Evolutionary conservation across 257 asterid genomes (phyloP).

Genomic region (Nicotiana sylvestris): DNA sequence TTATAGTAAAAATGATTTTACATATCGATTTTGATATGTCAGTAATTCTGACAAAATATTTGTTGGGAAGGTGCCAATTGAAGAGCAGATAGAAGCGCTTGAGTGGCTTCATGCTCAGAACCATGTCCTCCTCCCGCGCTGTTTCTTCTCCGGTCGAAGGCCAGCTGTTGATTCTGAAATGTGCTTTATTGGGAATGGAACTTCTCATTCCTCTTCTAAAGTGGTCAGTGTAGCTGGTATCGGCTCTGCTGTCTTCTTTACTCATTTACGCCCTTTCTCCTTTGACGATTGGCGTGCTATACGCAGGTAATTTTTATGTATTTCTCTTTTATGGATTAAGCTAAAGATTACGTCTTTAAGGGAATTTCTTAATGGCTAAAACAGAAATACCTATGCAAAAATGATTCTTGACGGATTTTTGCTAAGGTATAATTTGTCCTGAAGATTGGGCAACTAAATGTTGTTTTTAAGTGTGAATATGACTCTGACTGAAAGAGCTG

Average conservation of each 20-base stretch:
- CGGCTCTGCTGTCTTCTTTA: slow-evolving; percentile 90
- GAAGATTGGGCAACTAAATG: no score
- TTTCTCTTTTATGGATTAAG: background rate
- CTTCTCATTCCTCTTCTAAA: slow-evolving; percentile 26
- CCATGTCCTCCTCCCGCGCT: slow-evolving; percentile 60
- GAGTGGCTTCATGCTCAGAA: slow-evolving; percentile 85
- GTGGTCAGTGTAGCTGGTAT: slow-evolving; percentile 83
- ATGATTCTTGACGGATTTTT: no score
- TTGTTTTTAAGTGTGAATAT: no score
- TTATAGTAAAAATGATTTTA: no score
- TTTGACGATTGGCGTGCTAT: slow-evolving; percentile 76
- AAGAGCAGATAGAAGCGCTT: slow-evolving; percentile 63
- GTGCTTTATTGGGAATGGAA: slow-evolving; percentile 16
- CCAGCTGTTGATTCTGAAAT: slow-evolving; percentile 18
- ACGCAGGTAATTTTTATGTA: slow-evolving; percentile 43
- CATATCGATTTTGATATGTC: background rate
- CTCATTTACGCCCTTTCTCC: slow-evolving; percentile 61
- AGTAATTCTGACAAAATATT: background rate
- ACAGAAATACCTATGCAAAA: background rate
- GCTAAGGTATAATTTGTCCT: no score
- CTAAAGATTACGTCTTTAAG: background rate
- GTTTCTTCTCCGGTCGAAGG: slow-evolving; percentile 85
- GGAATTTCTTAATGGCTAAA: background rate
- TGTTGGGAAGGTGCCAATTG: slow-evolving; percentile 61
- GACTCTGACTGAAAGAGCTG: no score